phyloP scores from a whole-genome alignment of 2,329 filamentous ascomycete genomes.

The Tolypocladium tundrense region DNA sequence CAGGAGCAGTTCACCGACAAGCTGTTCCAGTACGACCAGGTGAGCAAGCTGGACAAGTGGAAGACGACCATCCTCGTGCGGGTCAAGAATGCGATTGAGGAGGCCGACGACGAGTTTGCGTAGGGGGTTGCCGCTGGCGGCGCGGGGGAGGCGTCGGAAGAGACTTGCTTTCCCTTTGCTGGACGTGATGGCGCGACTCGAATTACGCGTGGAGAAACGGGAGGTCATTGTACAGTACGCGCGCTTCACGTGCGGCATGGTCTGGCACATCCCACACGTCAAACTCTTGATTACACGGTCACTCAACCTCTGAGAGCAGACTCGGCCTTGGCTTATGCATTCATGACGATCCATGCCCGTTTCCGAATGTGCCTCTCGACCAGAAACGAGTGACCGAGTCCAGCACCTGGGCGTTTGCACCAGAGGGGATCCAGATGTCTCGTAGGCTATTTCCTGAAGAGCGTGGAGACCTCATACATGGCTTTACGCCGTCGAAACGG shows the following conservation, averaged over 20 bases:
- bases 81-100: slow-evolving; percentile 75
- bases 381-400: background rate
- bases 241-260: background rate
- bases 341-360: background rate
- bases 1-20: slow-evolving; percentile 79
- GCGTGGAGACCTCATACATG: too few species aligned
- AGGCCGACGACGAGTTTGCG: slow-evolving; percentile 32
- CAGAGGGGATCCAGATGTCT: too few species aligned
- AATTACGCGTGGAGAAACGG: background rate
- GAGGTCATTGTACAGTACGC: background rate
- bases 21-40: slow-evolving; percentile 79
- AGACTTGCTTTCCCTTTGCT: background rate
- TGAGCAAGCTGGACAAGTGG: slow-evolving; percentile 94
- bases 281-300: background rate
- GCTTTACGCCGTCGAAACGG: too few species aligned
- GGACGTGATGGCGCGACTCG: background rate
- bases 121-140: slow-evolving; percentile 9
- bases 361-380: background rate
- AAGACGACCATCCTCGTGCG: slow-evolving; percentile 79
- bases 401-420: background rate
- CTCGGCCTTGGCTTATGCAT: background rate
- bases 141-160: background rate
- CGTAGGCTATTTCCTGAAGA: too few species aligned
- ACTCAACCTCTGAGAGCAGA: background rate
- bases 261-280: background rate